A percentile compares a stretch with the other conserved stretches of the same genome.
Conservation (phyloP, 768 basidiomycete genomes). For the Albatrellus ellisii region DNA sequence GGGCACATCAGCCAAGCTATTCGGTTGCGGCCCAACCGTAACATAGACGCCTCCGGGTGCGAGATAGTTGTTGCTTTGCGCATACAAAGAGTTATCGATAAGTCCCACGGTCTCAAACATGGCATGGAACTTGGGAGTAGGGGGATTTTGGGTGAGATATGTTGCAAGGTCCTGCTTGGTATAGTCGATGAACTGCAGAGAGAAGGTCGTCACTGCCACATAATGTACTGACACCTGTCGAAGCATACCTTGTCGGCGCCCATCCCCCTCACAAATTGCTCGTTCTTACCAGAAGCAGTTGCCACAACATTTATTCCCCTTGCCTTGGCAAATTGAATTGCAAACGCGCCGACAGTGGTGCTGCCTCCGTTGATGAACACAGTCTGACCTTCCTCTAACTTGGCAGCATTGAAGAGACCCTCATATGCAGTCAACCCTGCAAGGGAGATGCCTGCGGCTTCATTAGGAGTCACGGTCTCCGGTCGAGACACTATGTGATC, state of each 20-base stretch:
- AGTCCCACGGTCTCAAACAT: slow-evolving; percentile 47
- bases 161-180: slow-evolving; percentile 35
- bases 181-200: slow-evolving; percentile 43
- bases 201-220: background rate
- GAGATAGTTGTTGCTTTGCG: slow-evolving; percentile 37
- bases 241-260: slow-evolving; percentile 53
- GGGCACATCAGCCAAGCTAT: slow-evolving; percentile 3
- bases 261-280: slow-evolving; percentile 37
- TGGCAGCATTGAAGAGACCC: slow-evolving; percentile 32
- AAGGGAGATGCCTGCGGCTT: slow-evolving; percentile 52
- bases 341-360: slow-evolving; percentile 52
- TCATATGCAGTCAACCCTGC: slow-evolving; percentile 47
- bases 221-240: background rate
- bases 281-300: slow-evolving; percentile 48
- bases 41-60: slow-evolving; percentile 39
- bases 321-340: slow-evolving; percentile 62
- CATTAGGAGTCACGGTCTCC: slow-evolving; percentile 31
- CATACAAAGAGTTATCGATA: slow-evolving; percentile 34
- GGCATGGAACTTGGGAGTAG: slow-evolving; percentile 38
- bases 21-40: slow-evolving; percentile 35
- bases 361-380: slow-evolving; percentile 65
- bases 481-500: slow-evolving; percentile 32
- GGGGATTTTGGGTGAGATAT: slow-evolving; percentile 31
- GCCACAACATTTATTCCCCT: slow-evolving; percentile 44
- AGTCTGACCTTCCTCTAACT: slow-evolving; percentile 34